Evolutionary conservation across 139 green algal species (phyloP).

Genomic region (Chlamydomonas sp.): DNA sequence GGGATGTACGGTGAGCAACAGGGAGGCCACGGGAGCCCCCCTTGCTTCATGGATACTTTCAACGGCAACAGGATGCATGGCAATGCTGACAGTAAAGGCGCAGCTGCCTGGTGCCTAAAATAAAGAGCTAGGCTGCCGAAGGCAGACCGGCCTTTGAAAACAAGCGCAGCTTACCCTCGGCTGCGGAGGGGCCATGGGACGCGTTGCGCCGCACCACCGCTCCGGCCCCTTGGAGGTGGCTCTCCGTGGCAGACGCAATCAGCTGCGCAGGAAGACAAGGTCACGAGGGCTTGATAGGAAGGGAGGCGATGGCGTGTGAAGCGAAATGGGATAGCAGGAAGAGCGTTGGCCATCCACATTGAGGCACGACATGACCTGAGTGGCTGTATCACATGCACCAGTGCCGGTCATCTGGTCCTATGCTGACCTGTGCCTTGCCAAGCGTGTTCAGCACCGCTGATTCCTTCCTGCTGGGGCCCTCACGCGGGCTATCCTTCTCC

Average conservation of each 20-base stretch:
- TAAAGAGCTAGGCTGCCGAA: not conserved
- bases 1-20: not conserved
- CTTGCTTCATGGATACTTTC: not conserved
- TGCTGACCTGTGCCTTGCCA: not conserved
- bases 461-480: not conserved
- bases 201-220: not conserved
- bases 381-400: too few relatives aligned
- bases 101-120: not conserved
- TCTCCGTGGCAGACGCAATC: not conserved
- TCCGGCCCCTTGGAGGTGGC: not conserved
- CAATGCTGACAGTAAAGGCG: too few relatives aligned
- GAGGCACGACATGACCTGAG: too few relatives aligned
- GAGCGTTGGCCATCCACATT: too few relatives aligned
- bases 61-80: too few relatives aligned
- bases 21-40: not conserved
- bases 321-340: too few relatives aligned
- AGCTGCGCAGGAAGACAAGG: not conserved
- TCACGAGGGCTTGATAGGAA: too few relatives aligned
- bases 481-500: not conserved
- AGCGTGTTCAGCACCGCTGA: conserved; percentile 12
- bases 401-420: too few relatives aligned
- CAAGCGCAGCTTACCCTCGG: not conserved
- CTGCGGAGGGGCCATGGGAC: too few relatives aligned
- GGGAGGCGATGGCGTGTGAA: too few relatives aligned
- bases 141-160: not conserved